A percentile compares a stretch with the other conserved stretches of the same genome.
Conservation (phyloP, 1,284 basidiomycete genomes). For the Schizopora paradoxa region DNA sequence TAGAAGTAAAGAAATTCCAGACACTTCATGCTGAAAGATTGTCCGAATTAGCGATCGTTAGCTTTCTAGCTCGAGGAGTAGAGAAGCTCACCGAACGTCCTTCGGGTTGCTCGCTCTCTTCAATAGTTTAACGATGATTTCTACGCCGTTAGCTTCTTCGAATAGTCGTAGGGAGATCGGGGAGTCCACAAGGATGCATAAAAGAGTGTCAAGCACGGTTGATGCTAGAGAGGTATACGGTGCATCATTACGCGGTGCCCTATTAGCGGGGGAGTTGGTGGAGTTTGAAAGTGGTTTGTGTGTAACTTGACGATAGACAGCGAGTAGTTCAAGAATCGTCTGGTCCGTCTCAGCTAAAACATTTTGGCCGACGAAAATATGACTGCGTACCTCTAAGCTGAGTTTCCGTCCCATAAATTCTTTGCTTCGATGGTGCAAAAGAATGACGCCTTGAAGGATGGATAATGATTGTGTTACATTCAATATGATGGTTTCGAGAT, state of each 20-base stretch:
- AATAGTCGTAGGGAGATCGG: constrained; percentile 67
- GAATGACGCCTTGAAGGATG: constrained; percentile 74
- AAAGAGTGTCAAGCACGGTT: constrained; percentile 70
- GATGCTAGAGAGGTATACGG: constrained; percentile 43
- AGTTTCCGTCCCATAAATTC: constrained; percentile 61
- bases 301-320: constrained; percentile 60
- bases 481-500: constrained; percentile 38
- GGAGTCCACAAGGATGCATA: constrained; percentile 82
- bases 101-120: constrained; percentile 77
- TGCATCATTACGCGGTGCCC: constrained; percentile 17
- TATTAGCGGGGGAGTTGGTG: constrained; percentile 8
- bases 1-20: constrained; percentile 92
- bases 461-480: constrained; percentile 56
- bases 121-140: constrained; percentile 75
- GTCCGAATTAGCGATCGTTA: neutral
- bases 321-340: constrained; percentile 61
- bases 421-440: constrained; percentile 69
- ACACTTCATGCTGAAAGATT: constrained; percentile 74
- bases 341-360: constrained; percentile 25
- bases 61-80: neutral
- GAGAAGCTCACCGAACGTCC: constrained; percentile 65
- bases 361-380: constrained; percentile 1
- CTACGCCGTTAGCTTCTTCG: constrained; percentile 70
- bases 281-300: constrained; percentile 25
- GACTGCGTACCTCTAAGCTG: constrained; percentile 58